Evolutionary conservation across 2,329 filamentous ascomycete genomes (phyloP), one percentile per base, ranked within the genome.

Genomic region (Penicillium sp.): DNA sequence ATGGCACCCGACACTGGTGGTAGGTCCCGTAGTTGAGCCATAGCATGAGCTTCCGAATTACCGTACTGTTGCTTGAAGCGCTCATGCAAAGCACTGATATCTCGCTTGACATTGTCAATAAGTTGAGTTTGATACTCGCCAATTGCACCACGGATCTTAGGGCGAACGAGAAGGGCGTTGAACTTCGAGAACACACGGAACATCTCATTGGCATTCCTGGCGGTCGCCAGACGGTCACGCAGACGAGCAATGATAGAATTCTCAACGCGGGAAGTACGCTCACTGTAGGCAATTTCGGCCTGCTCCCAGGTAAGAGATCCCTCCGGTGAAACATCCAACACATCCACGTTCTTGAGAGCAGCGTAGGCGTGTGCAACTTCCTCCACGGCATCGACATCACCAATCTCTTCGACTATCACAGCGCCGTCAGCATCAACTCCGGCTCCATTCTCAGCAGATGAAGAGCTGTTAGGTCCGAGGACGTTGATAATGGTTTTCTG

Each of bases 141-240:
- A 70, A 99, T 99, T 55, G 94, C 96, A 65, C 96, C 93, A 64
- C 94, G 89, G 77, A 99, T 97, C 82, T 99, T 99, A n/a, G 94
- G 94, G 59, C 94, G 87, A 56, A 99, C 93, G 67, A 99, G 96
- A 31, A 99, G 87, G 2, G 94, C 94, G 73, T 99, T 99, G 84
- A 99, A 99, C 73, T 97, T 97, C 53, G 94, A 97, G 75, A 99
- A 99, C 61, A 99, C 94, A 54, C 96, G 90, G 75, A 99, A 99
- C 94, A 99, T 99, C 77, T 99, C 96, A 72, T 96, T 97, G 41
- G 94, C 94, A 61, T 92, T 96, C 81, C 96, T 97, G 13, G 94
- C 93, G 7, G 92, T 96, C 15, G 93, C 94, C 55, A 99, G 83
- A 58, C 94, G 89, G 76, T 99, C 94, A 69, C 94, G 86, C 33